phyloP scores from a whole-genome alignment of 495 filamentous ascomycete species.

The Aspergillus campestris region DNA sequence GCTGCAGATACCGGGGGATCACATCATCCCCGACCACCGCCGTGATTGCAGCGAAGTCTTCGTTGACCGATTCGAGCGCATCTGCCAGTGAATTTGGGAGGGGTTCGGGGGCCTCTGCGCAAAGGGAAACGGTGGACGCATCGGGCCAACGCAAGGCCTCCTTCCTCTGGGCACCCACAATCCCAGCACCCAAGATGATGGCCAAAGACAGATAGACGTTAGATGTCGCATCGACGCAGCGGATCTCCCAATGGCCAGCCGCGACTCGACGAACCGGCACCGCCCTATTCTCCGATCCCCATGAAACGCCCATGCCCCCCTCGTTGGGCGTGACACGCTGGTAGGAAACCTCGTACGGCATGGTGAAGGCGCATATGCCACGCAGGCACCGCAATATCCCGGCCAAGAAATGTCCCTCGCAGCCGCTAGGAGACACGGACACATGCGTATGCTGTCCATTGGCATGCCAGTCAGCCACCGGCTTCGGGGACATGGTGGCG shows the following conservation, averaged over 20 bases:
- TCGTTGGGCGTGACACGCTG: constrained; percentile 49
- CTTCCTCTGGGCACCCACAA: constrained; percentile 36
- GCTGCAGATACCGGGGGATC: background rate
- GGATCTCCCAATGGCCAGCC: constrained; percentile 61
- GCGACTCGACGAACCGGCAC: constrained; percentile 48
- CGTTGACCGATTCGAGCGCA: background rate
- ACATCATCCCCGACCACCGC: background rate
- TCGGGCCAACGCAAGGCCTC: constrained; percentile 10
- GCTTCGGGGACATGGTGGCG: constrained; percentile 59
- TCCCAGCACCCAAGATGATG: constrained; percentile 49
- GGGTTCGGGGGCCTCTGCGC: background rate
- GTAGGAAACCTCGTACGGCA: constrained; percentile 50
- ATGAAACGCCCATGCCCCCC: constrained; percentile 58
- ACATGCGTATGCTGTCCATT: constrained; percentile 61
- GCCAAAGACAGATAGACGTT: constrained; percentile 61
- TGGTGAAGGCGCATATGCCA: constrained; percentile 51
- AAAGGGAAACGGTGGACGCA: background rate
- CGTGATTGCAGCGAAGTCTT: background rate
- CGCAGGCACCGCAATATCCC: constrained; percentile 54
- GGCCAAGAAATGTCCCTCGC: constrained; percentile 49
- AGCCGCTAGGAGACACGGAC: constrained; percentile 42
- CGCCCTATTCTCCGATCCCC: constrained; percentile 65
- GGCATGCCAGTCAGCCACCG: constrained; percentile 45
- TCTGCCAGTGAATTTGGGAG: background rate
- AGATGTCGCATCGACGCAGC: constrained; percentile 57